phyloP scores from a whole-genome alignment of 148 eudicot genomes.

The Linanthus parryae region DNA sequence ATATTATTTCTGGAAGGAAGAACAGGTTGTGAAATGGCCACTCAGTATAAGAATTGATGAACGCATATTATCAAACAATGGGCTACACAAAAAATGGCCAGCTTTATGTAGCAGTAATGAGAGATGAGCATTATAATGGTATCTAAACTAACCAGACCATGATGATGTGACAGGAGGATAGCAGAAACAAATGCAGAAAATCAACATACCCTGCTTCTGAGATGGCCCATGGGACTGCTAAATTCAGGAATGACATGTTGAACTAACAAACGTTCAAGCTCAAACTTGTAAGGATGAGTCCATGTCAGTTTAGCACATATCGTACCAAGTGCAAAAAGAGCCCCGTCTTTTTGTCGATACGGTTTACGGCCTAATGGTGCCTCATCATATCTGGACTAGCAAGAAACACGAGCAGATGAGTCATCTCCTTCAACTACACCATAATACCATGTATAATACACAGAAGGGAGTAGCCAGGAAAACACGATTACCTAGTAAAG shows the following conservation, averaged over 20 bases:
- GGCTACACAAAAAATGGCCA: too few relatives aligned
- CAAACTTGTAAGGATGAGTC: conserved; percentile 86
- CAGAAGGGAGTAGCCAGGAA: too few relatives aligned
- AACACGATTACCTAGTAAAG: conserved; percentile 60
- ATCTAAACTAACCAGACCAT: background rate
- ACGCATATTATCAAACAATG: too few relatives aligned
- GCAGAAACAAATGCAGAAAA: background rate
- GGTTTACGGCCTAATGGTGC: conserved; percentile 64
- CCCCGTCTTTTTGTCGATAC: conserved; percentile 97
- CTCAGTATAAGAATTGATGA: too few relatives aligned
- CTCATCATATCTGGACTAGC: conserved; percentile 65
- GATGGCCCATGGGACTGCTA: conserved; percentile 88
- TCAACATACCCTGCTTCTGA: conserved; percentile 79
- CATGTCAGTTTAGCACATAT: conserved; percentile 90
- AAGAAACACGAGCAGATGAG: too few relatives aligned
- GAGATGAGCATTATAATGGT: too few relatives aligned
- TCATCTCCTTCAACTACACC: too few relatives aligned
- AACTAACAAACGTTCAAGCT: conserved; percentile 91
- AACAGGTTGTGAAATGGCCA: too few relatives aligned
- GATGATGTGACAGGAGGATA: too few relatives aligned
- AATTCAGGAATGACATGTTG: conserved; percentile 96
- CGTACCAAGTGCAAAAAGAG: conserved; percentile 95
- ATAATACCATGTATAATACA: too few relatives aligned
- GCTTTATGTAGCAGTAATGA: background rate
- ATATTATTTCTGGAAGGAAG: too few relatives aligned